A percentile compares a stretch with the other conserved stretches of the same genome.
These are phyloP conservation scores for Rosa chinensis DNA, from an alignment of 306 rosid species.

Conservation along the genomic window DNA sequence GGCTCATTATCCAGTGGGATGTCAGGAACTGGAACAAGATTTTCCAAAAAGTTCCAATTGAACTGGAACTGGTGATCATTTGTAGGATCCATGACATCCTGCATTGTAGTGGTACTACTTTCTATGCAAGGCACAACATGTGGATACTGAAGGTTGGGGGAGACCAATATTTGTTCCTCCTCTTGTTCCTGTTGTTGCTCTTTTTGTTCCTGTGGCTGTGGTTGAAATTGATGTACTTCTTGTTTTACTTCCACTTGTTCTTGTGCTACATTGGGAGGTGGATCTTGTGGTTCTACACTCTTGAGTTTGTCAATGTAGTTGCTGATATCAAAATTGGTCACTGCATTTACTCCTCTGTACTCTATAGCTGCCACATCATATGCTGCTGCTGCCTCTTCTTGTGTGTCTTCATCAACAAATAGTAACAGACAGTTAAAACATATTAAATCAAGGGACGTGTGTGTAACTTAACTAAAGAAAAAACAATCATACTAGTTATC, in stretches of 20 bases:
- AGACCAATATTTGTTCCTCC: slow-evolving; percentile 8
- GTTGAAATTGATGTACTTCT: not conserved
- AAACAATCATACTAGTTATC: not conserved
- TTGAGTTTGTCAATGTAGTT: slow-evolving; percentile 52
- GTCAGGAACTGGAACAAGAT: slow-evolving; percentile 36
- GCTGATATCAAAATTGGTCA: slow-evolving; percentile 79
- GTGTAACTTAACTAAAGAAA: not conserved
- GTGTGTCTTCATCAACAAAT: slow-evolving; percentile 54
- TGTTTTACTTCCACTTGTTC: slow-evolving; percentile 28
- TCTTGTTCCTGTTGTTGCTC: slow-evolving; percentile 2
- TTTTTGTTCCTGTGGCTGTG: slow-evolving; percentile 17
- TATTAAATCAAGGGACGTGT: not conserved
- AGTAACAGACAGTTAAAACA: not conserved
- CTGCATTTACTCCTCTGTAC: slow-evolving; percentile 86
- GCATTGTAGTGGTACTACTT: slow-evolving; percentile 25
- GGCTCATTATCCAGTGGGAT: slow-evolving; percentile 31
- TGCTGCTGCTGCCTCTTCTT: slow-evolving; percentile 94
- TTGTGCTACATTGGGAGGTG: slow-evolving; percentile 22
- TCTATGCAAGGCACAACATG: slow-evolving; percentile 33
- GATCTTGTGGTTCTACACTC: slow-evolving; percentile 23
- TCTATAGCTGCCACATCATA: slow-evolving; percentile 90
- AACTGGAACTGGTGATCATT: slow-evolving; percentile 42
- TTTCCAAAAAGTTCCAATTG: slow-evolving; percentile 60
- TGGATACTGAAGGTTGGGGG: slow-evolving; percentile 13
- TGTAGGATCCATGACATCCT: slow-evolving; percentile 35